Percentiles rank a stretch among this genome's conserved stretches.
Evolutionary conservation across 2,329 filamentous ascomycete genomes (phyloP).

Genomic region (Leptosphaerulina australis): DNA sequence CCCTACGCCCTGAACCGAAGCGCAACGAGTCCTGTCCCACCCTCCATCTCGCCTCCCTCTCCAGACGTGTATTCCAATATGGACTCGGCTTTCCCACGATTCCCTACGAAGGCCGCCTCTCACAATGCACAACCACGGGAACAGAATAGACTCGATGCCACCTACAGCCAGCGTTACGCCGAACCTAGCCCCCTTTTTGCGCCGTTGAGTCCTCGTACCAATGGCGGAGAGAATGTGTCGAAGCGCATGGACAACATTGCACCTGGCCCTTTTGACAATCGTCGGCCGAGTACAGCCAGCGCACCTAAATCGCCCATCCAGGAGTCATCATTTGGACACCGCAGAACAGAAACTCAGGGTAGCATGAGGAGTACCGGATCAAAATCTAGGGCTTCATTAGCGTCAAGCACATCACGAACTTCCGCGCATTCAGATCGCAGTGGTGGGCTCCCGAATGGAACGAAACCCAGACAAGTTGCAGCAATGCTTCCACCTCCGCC

Average conservation of each 20-base stretch:
- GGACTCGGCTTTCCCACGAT: slow-evolving; percentile 61
- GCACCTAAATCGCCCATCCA: slow-evolving; percentile 35
- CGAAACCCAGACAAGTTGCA: slow-evolving; percentile 16
- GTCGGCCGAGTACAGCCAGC: slow-evolving; percentile 44
- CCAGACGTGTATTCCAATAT: slow-evolving; percentile 46
- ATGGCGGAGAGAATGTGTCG: slow-evolving; percentile 56
- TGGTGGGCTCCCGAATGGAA: slow-evolving; percentile 33
- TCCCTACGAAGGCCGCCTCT: slow-evolving; percentile 52
- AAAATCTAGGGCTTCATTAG: slow-evolving; percentile 36
- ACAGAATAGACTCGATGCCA: slow-evolving; percentile 34
- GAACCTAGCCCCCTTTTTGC: slow-evolving; percentile 51
- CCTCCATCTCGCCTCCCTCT: slow-evolving; percentile 39
- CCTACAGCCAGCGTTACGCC: slow-evolving; percentile 38
- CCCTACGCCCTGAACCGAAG: slow-evolving; percentile 44
- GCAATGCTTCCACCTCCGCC: slow-evolving; percentile 26
- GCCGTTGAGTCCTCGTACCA: slow-evolving; percentile 56
- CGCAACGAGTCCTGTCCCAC: slow-evolving; percentile 46
- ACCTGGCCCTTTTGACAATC: slow-evolving; percentile 67
- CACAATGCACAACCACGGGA: slow-evolving; percentile 30
- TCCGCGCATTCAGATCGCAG: slow-evolving; percentile 42
- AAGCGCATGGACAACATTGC: slow-evolving; percentile 69
- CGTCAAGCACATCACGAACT: slow-evolving; percentile 39
- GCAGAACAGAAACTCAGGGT: slow-evolving; percentile 44
- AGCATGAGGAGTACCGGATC: slow-evolving; percentile 37
- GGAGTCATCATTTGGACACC: slow-evolving; percentile 40